A percentile compares a stretch with the other conserved stretches of the same genome.
These are phyloP conservation scores for Hysterangium stoloniferum DNA, from an alignment of 768 basidiomycete genomes.

Conservation along the genomic window DNA sequence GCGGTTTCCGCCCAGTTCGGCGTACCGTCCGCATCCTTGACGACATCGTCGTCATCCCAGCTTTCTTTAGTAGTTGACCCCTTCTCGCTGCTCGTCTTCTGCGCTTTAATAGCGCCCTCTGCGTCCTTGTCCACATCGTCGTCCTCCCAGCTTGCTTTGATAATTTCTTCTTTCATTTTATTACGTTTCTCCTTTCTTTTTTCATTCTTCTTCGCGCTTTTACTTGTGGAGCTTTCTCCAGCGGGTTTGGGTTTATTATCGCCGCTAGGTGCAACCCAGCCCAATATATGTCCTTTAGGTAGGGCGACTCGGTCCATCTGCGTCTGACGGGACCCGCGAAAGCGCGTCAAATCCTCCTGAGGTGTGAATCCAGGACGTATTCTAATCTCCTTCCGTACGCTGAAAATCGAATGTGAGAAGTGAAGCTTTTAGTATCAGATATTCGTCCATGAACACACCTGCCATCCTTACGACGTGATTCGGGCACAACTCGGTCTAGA, in stretches of 20 bases:
- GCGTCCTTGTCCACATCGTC: slow-evolving; percentile 19
- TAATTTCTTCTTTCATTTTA: slow-evolving; percentile 46
- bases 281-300: slow-evolving; percentile 76
- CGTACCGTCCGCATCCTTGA: slow-evolving; percentile 21
- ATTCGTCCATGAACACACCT: slow-evolving; percentile 44
- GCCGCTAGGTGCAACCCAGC: slow-evolving; percentile 62
- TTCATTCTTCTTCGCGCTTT: slow-evolving; percentile 66
- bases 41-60: slow-evolving; percentile 17
- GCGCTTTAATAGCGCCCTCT: slow-evolving; percentile 27
- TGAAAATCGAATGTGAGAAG: slow-evolving; percentile 24
- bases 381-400: slow-evolving; percentile 80
- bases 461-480: slow-evolving; percentile 77
- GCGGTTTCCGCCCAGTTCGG: slow-evolving; percentile 18
- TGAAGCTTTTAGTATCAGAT: background rate
- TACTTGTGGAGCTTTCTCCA: slow-evolving; percentile 32
- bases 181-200: slow-evolving; percentile 76
- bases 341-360: slow-evolving; percentile 87
- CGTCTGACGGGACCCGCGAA: slow-evolving; percentile 69
- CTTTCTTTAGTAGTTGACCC: slow-evolving; percentile 19
- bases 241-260: slow-evolving; percentile 19
- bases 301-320: slow-evolving; percentile 57
- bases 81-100: slow-evolving; percentile 29
- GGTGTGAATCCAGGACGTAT: slow-evolving; percentile 92
- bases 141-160: slow-evolving; percentile 77
- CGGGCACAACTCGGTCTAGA: slow-evolving; percentile 81